A percentile compares a stretch with the other conserved stretches of the same genome.
phyloP scores from a whole-genome alignment of 306 rosid species.

The Prinsepia uniflora region DNA sequence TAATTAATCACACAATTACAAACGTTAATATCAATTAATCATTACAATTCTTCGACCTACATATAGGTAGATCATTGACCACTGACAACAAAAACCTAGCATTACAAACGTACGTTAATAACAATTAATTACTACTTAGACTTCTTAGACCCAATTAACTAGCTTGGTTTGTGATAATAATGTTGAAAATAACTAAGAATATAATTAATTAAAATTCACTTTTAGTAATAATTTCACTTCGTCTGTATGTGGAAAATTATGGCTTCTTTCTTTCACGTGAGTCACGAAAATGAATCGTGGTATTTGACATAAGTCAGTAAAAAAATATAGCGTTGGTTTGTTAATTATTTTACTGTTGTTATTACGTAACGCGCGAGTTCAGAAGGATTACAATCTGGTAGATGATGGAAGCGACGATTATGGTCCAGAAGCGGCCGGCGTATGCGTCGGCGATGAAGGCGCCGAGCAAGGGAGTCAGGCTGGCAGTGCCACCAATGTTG shows the following conservation, averaged over 20 bases:
- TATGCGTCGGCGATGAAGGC: conserved; percentile 83
- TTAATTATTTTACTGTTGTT: background rate
- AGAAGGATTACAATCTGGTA: conserved; percentile 55
- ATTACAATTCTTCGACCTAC: too few species aligned
- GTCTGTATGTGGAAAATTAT: too few species aligned
- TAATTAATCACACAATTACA: background rate
- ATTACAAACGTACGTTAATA: background rate
- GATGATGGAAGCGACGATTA: conserved; percentile 61
- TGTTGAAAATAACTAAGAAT: too few species aligned
- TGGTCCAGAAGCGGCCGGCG: conserved; percentile 80
- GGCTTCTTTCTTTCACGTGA: background rate
- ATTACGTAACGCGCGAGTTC: conserved; percentile 3
- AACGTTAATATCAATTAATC: background rate
- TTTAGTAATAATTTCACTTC: too few species aligned
- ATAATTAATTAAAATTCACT: too few species aligned
- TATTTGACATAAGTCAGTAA: too few species aligned
- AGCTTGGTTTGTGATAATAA: background rate
- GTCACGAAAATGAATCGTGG: background rate
- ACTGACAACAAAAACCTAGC: background rate
- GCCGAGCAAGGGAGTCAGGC: conserved; percentile 89
- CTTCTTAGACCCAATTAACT: too few species aligned
- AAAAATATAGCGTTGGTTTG: background rate
- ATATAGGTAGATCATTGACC: background rate
- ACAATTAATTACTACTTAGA: background rate
- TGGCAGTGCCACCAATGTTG: conserved; percentile 74